A percentile compares a stretch with the other conserved stretches of the same genome.
These are phyloP conservation scores for Mimosa bimucronata DNA, from an alignment of 306 rosid genomes.

Conservation along the genomic window DNA sequence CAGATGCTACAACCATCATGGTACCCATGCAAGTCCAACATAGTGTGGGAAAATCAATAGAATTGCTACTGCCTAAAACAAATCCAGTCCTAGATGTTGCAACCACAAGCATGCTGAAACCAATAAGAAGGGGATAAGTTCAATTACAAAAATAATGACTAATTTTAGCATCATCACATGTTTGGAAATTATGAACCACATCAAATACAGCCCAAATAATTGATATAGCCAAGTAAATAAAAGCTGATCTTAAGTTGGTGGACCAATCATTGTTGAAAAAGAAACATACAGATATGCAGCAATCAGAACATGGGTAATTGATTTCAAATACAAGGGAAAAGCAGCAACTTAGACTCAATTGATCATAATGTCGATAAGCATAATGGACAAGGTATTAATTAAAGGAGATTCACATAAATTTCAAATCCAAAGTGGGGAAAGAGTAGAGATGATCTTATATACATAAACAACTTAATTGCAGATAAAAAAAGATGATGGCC, in stretches of 20 bases:
- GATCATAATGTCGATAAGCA: neutral
- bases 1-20: slow-evolving; percentile 99
- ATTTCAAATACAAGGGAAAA: slow-evolving; percentile 12
- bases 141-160: neutral
- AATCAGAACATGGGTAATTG: slow-evolving; percentile 36
- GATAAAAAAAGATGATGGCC: too few relatives aligned
- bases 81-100: slow-evolving; percentile 97
- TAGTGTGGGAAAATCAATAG: slow-evolving; percentile 65
- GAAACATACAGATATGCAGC: slow-evolving; percentile 5
- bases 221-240: slow-evolving; percentile 30
- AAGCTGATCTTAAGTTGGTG: slow-evolving; percentile 23
- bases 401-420: slow-evolving; percentile 19
- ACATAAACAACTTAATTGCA: slow-evolving; percentile 99
- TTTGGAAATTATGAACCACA: neutral
- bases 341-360: slow-evolving; percentile 14
- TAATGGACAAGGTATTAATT: slow-evolving; percentile 1
- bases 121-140: slow-evolving; percentile 9
- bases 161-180: slow-evolving; percentile 4
- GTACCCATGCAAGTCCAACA: slow-evolving; percentile 92
- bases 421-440: slow-evolving; percentile 14
- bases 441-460: slow-evolving; percentile 1
- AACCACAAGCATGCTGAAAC: slow-evolving; percentile 83
- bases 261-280: slow-evolving; percentile 21
- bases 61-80: slow-evolving; percentile 80
- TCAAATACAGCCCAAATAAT: slow-evolving; percentile 7